Evolutionary conservation across 352 stramenopile species (phyloP), one percentile per base, ranked within the genome.

Genomic region (Pythium plurisporium): DNA sequence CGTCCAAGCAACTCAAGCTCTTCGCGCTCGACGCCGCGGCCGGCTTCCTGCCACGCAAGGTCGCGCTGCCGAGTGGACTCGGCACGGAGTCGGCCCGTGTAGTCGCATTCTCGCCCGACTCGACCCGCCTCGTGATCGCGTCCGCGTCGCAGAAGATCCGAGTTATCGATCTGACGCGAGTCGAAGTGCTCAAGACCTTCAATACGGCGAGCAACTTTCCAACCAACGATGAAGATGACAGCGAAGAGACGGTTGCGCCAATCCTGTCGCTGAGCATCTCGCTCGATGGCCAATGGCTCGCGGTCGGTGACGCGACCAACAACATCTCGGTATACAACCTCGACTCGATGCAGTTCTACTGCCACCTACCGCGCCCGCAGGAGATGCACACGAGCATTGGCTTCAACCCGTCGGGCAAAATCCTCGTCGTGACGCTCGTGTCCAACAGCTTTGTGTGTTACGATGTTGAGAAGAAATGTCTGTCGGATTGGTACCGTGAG

Each of bases 381-480:
- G 80, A 86, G 38, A 93, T 89, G 76, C 79, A 90, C 69, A 90
- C 80, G 26, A 89, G 69, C 52, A 79, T 92, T 58, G 71, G 70
- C 34, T 91, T 94, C 53, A 89, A 89, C 53, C 73, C 84, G 15
- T 87, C 71, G 30, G 78, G 77, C 53, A 87, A 84, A 64, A 83
- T 72, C 29, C 71, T 94, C 34, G 82, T 94, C 15, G 84, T 89
- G 22, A 90, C 84, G 42, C 74, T 91, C 20, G 79, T 89, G 19
- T 87, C 79, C 30, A 91, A 94, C 72, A 88, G 75, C 67, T 89
- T 94, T 46, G 76, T 91, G 52, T 89, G 76, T 62, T 94, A 91
- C 65, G 76, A 94, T 50, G 78, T 94, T 26, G 84, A 94, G 66
- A 83, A 81, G 49, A 91, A 91, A 59, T 77, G 77, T 0, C 55